Conservation (phyloP, 2,329 filamentous ascomycete species). For the Cordyceps fumosorosea region DNA sequence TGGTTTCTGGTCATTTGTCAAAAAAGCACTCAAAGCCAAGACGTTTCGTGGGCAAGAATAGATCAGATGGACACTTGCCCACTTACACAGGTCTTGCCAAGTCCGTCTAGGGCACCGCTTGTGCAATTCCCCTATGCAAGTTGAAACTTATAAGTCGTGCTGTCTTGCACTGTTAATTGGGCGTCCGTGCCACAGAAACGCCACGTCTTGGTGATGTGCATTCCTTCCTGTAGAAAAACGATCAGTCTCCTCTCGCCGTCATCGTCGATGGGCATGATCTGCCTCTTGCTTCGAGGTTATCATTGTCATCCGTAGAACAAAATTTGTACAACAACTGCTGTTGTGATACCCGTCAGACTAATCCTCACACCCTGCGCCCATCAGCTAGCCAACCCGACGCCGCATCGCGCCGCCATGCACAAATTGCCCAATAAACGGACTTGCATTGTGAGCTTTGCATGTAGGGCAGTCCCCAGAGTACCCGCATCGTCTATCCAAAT, state of each 20-base stretch:
- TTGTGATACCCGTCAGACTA: not conserved
- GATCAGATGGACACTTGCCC: slow-evolving; percentile 8
- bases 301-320: not conserved
- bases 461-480: slow-evolving; percentile 5
- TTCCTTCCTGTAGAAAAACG: not conserved
- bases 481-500: slow-evolving; percentile 11
- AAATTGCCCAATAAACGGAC: slow-evolving; percentile 12
- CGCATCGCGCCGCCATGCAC: not conserved
- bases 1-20: not conserved
- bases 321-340: not conserved
- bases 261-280: not conserved
- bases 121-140: not conserved
- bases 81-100: slow-evolving; percentile 11
- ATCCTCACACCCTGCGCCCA: not conserved
- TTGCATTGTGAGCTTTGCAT: slow-evolving; percentile 12
- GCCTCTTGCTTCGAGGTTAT: not conserved
- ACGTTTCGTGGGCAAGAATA: not conserved
- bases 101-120: not conserved
- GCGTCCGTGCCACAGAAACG: not conserved
- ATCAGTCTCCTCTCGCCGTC: not conserved
- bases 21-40: slow-evolving; percentile 1
- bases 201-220: slow-evolving; percentile 1
- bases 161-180: not conserved
- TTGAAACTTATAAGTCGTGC: slow-evolving; percentile 5
- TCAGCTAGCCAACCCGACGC: not conserved